Evolutionary conservation across 805 yeast species (phyloP).

Genomic region (Yarrowia alimentaria): DNA sequence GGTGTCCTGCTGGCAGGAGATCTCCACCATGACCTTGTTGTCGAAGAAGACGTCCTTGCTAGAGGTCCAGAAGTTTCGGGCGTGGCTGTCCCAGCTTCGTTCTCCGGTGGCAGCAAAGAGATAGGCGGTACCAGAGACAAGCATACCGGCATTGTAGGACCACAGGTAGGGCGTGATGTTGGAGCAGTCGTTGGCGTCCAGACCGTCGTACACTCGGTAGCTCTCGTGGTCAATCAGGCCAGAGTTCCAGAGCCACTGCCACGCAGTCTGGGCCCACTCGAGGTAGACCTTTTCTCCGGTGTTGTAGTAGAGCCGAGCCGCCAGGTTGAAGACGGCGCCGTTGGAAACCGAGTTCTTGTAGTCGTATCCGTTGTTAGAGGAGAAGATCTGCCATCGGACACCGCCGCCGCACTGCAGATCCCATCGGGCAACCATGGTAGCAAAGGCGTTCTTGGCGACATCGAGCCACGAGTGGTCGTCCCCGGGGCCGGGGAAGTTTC

Average conservation of each 20-base stretch:
- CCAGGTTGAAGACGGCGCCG: constrained; percentile 75
- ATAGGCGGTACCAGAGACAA: constrained; percentile 67
- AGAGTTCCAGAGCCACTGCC: constrained; percentile 63
- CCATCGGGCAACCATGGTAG: constrained; percentile 81
- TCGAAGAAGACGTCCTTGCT: constrained; percentile 52
- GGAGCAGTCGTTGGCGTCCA: constrained; percentile 52
- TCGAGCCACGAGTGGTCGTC: constrained; percentile 71
- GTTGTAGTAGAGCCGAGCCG: constrained; percentile 80
- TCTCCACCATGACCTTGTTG: constrained; percentile 59
- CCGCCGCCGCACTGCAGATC: constrained; percentile 73
- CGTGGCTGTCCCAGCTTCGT: constrained; percentile 56
- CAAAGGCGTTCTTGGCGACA: constrained; percentile 79
- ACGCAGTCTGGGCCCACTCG: constrained; percentile 66
- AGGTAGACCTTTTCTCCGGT: constrained; percentile 67
- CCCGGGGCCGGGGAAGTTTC: constrained; percentile 74
- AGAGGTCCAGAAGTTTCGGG: constrained; percentile 47
- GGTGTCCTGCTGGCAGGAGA: constrained; percentile 60
- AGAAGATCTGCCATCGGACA: constrained; percentile 86
- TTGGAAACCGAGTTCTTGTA: constrained; percentile 82
- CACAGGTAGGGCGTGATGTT: constrained; percentile 55
- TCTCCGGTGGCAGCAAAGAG: constrained; percentile 62
- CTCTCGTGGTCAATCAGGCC: constrained; percentile 46
- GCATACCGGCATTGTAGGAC: constrained; percentile 72
- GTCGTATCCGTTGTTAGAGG: constrained; percentile 83
- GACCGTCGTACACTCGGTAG: constrained; percentile 68